Conservation (phyloP, 768 basidiomycete species). For the Symmetrospora coprosmae region DNA sequence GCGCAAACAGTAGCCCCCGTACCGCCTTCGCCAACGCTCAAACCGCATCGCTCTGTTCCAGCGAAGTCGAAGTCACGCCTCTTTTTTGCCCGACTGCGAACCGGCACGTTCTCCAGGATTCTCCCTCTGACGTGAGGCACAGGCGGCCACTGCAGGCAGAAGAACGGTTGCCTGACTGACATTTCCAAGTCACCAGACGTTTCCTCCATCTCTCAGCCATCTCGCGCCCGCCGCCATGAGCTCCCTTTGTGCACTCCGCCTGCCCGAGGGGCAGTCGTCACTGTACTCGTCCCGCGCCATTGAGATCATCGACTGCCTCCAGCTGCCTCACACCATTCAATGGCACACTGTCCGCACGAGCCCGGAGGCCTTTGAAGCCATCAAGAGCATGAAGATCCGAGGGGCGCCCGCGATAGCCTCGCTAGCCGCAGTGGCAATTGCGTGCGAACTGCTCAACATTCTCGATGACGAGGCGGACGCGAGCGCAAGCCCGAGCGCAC, state of each 20-base stretch:
- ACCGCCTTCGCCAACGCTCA: too few species aligned
- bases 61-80: too few species aligned
- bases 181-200: too few species aligned
- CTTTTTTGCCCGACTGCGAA: too few species aligned
- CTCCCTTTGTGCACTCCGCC: slow-evolving; percentile 14
- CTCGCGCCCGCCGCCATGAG: too few species aligned
- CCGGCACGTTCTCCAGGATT: too few species aligned
- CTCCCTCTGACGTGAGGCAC: too few species aligned
- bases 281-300: not conserved
- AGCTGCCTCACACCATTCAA: slow-evolving; percentile 17
- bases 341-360: slow-evolving; percentile 45
- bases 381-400: slow-evolving; percentile 90
- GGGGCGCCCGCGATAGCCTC: slow-evolving; percentile 93
- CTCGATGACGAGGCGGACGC: slow-evolving; percentile 26
- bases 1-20: too few species aligned
- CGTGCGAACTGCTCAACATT: slow-evolving; percentile 50
- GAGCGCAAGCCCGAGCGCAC: not conserved
- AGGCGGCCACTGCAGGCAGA: too few species aligned
- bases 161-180: too few species aligned
- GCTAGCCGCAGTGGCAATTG: slow-evolving; percentile 48
- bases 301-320: slow-evolving; percentile 16
- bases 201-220: too few species aligned
- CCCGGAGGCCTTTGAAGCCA: slow-evolving; percentile 79
- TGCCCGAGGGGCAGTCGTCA: not conserved
- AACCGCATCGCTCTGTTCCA: too few species aligned